Percentiles rank a stretch among this genome's conserved stretches.
Conservation (phyloP, 164 flowering plant genomes). For the Stephania yunnanensis region DNA sequence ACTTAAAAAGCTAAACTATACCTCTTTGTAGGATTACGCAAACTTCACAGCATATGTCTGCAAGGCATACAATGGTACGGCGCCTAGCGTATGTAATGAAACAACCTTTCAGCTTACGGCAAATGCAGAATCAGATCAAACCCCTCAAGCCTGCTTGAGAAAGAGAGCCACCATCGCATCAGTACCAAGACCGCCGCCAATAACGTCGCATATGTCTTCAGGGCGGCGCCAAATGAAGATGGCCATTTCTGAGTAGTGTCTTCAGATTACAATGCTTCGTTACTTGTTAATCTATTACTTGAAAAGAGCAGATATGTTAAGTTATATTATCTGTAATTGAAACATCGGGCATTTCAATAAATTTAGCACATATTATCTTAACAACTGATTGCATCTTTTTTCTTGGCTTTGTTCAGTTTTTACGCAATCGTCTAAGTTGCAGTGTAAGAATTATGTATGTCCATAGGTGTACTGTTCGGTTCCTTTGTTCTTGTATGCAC, state of each 20-base stretch:
- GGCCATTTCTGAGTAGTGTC: background rate
- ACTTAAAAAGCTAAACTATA: background rate
- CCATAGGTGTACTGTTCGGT: too few relatives aligned
- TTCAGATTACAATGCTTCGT: background rate
- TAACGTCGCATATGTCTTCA: constrained; percentile 13
- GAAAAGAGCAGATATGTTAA: too few relatives aligned
- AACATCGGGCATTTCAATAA: too few relatives aligned
- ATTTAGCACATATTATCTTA: too few relatives aligned
- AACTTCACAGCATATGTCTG: constrained; percentile 56
- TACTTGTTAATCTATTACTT: too few relatives aligned
- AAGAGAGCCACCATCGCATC: constrained; percentile 13
- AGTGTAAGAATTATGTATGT: too few relatives aligned
- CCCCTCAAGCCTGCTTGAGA: constrained; percentile 22
- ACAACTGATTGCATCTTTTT: too few relatives aligned
- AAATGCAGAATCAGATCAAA: constrained; percentile 10
- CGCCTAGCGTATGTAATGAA: constrained; percentile 45
- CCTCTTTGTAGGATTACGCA: constrained; percentile 53
- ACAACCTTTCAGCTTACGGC: constrained; percentile 14
- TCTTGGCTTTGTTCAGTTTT: too few relatives aligned
- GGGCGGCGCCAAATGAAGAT: constrained; percentile 22
- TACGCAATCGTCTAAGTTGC: too few relatives aligned
- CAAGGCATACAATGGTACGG: constrained; percentile 69
- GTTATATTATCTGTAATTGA: too few relatives aligned
- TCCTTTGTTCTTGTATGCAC: too few relatives aligned
- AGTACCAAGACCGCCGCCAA: constrained; percentile 2